These are phyloP conservation scores for Leptographium wingfieldii DNA, from an alignment of 2,329 filamentous ascomycete genomes.

Conservation along the genomic window DNA sequence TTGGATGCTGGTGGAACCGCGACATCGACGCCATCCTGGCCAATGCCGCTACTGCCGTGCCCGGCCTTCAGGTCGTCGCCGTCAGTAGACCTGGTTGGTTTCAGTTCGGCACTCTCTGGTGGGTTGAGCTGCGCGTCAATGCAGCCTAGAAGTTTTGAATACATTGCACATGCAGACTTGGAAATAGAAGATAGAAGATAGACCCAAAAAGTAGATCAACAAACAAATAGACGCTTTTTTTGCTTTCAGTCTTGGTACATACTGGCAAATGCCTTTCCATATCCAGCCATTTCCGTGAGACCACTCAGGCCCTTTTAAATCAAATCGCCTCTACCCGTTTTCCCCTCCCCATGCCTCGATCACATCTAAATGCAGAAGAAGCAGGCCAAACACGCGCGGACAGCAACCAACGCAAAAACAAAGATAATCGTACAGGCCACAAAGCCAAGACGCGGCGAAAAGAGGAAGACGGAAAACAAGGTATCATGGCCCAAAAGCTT, in stretches of 20 bases:
- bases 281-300: not conserved
- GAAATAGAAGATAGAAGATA: not conserved
- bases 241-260: conserved; percentile 2
- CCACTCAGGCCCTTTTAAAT: not conserved
- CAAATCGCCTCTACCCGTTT: not conserved
- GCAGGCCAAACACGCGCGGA: not conserved
- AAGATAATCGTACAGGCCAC: conserved; percentile 1
- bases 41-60: conserved; percentile 32
- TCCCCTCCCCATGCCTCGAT: not conserved
- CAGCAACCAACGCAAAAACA: not conserved
- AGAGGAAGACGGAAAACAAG: not conserved
- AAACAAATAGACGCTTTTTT: conserved; percentile 1
- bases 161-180: not conserved
- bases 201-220: not conserved
- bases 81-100: conserved; percentile 37
- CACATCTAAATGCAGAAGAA: not conserved
- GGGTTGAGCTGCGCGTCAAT: conserved; percentile 40
- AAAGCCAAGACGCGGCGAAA: not conserved
- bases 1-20: conserved; percentile 58
- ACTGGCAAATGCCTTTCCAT: not conserved
- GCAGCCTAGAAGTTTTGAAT: not conserved
- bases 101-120: conserved; percentile 45
- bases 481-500: not conserved
- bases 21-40: conserved; percentile 44
- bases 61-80: conserved; percentile 43